phyloP scores from a whole-genome alignment of 192 early-diverging fungal species.

The Backusella parvicylindrica region DNA sequence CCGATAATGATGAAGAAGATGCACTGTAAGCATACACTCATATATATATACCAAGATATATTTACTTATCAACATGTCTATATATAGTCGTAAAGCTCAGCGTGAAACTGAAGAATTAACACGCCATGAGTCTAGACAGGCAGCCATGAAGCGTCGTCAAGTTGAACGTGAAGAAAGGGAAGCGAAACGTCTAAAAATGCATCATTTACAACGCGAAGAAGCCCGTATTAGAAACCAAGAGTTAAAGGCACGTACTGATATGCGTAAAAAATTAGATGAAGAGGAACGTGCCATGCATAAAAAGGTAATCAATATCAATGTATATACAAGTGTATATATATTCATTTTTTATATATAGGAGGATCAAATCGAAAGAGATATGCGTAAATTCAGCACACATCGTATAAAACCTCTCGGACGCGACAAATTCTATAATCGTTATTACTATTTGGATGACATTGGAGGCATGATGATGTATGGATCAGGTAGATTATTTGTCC shows the following conservation, averaged over 20 bases:
- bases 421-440: conserved; percentile 85
- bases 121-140: conserved; percentile 42
- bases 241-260: conserved; percentile 32
- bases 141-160: conserved; percentile 42
- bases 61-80: not conserved
- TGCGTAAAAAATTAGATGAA: conserved; percentile 51
- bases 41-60: not conserved
- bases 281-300: conserved; percentile 47
- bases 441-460: conserved; percentile 89
- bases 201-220: conserved; percentile 41
- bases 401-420: conserved; percentile 72
- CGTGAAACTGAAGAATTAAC: conserved; percentile 16
- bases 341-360: conserved; percentile 30
- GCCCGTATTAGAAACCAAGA: conserved; percentile 38
- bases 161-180: conserved; percentile 47
- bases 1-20: conserved; percentile 32
- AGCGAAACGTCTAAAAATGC: conserved; percentile 34
- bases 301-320: conserved; percentile 23
- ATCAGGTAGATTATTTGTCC: conserved; percentile 60
- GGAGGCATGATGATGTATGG: conserved; percentile 52
- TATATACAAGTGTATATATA: not conserved
- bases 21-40: conserved; percentile 1
- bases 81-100: conserved; percentile 12
- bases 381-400: conserved; percentile 58
- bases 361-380: conserved; percentile 70